phyloP scores from a whole-genome alignment of 306 rosid genomes.

The Cicer yamashitae region DNA sequence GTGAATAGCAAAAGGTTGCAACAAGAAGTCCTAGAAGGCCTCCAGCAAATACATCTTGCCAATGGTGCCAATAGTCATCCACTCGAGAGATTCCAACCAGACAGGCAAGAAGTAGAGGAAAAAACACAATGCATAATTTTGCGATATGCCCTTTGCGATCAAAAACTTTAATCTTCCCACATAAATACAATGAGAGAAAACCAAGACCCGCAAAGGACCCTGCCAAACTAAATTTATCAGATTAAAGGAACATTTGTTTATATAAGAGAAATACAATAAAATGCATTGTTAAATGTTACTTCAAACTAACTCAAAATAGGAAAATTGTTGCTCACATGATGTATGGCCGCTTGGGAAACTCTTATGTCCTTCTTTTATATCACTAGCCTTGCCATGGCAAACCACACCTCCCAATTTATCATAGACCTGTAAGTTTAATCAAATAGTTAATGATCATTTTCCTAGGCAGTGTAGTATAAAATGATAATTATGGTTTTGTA shows the following conservation, averaged over 20 bases:
- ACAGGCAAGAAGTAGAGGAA: constrained; percentile 79
- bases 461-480: neutral
- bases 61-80: constrained; percentile 96
- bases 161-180: constrained; percentile 83
- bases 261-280: neutral
- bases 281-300: constrained; percentile 12
- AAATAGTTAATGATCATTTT: neutral
- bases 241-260: constrained; percentile 6
- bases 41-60: constrained; percentile 94
- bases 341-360: constrained; percentile 98
- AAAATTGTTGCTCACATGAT: constrained; percentile 68
- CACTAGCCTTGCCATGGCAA: constrained; percentile 78
- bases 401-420: constrained; percentile 70
- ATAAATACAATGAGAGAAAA: constrained; percentile 76
- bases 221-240: constrained; percentile 50
- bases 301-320: neutral
- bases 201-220: constrained; percentile 97
- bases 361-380: constrained; percentile 89
- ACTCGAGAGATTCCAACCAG: constrained; percentile 87
- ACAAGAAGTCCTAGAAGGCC: constrained; percentile 77
- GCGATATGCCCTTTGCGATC: constrained; percentile 82
- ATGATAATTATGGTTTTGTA: neutral
- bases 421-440: constrained; percentile 55
- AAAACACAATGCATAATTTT: constrained; percentile 73
- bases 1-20: constrained; percentile 79